Evolutionary conservation across 495 filamentous ascomycete species (phyloP).

Genomic region (Penicillium atrosanguineum): DNA sequence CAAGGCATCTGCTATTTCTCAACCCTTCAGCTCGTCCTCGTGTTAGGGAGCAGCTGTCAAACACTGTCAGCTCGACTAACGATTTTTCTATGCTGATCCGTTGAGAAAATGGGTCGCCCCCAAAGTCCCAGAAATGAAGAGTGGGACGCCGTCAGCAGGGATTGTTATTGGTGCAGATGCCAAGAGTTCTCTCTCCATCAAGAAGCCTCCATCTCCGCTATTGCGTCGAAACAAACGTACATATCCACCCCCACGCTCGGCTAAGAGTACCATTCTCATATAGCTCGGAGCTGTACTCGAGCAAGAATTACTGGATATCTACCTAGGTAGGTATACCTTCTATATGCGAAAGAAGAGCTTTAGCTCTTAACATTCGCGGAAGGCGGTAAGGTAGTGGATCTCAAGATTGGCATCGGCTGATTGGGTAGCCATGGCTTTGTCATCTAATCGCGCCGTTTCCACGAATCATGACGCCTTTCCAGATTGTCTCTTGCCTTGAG

Average conservation of each 20-base stretch:
- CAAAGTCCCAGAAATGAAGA: background rate
- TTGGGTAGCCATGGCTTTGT: background rate
- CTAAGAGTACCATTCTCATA: no score
- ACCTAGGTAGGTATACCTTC: no score
- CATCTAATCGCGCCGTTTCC: background rate
- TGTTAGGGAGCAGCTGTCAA: background rate
- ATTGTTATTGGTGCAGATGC: background rate
- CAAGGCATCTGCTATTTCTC: background rate
- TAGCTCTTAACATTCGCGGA: no score
- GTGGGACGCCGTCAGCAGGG: background rate
- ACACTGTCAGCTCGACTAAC: background rate
- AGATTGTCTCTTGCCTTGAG: slow-evolving; percentile 4
- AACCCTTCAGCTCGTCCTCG: background rate
- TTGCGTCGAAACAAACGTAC: background rate
- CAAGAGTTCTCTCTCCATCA: background rate
- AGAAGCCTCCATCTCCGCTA: background rate
- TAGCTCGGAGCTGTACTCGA: no score
- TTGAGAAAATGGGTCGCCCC: background rate
- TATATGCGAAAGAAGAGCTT: no score
- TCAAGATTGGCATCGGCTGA: background rate
- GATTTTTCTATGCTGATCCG: background rate
- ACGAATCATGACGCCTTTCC: slow-evolving; percentile 1
- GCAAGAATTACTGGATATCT: no score
- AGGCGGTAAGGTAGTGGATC: no score
- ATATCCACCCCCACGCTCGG: no score